phyloP scores from a whole-genome alignment of 805 yeast genomes.

The Wickerhamiella siamensis region DNA sequence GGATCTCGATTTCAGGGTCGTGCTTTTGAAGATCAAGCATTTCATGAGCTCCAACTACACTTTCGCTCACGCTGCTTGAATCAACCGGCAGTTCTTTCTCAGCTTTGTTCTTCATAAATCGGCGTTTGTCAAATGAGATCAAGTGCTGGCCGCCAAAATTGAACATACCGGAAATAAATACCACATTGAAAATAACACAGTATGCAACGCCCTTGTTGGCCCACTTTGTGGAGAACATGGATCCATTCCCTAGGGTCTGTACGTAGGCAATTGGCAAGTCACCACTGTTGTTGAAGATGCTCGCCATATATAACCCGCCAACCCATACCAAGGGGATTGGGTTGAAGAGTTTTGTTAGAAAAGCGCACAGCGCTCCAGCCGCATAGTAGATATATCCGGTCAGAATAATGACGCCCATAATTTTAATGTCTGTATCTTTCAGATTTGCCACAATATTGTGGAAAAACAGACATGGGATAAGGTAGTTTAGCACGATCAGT shows the following conservation, averaged over 20 bases:
- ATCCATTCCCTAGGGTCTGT: slow-evolving; percentile 47
- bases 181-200: slow-evolving; percentile 59
- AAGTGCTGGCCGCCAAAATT: slow-evolving; percentile 62
- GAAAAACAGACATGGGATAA: slow-evolving; percentile 66
- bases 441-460: slow-evolving; percentile 55
- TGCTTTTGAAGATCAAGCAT: too few species aligned
- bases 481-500: slow-evolving; percentile 48
- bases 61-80: neutral
- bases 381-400: slow-evolving; percentile 33
- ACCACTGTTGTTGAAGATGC: slow-evolving; percentile 63
- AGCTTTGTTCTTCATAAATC: neutral
- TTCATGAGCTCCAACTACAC: too few species aligned
- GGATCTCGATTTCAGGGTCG: neutral
- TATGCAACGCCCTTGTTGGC: slow-evolving; percentile 72
- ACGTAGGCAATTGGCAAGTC: slow-evolving; percentile 77
- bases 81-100: neutral
- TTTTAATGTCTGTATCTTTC: slow-evolving; percentile 52
- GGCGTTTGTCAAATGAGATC: slow-evolving; percentile 40
- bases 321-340: slow-evolving; percentile 59
- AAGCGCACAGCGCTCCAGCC: slow-evolving; percentile 32
- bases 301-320: slow-evolving; percentile 62
- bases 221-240: slow-evolving; percentile 39
- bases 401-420: slow-evolving; percentile 49
- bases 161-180: slow-evolving; percentile 55
- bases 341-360: slow-evolving; percentile 32